phyloP scores from a whole-genome alignment of 257 asterid species.

The Osmanthus fragrans region DNA sequence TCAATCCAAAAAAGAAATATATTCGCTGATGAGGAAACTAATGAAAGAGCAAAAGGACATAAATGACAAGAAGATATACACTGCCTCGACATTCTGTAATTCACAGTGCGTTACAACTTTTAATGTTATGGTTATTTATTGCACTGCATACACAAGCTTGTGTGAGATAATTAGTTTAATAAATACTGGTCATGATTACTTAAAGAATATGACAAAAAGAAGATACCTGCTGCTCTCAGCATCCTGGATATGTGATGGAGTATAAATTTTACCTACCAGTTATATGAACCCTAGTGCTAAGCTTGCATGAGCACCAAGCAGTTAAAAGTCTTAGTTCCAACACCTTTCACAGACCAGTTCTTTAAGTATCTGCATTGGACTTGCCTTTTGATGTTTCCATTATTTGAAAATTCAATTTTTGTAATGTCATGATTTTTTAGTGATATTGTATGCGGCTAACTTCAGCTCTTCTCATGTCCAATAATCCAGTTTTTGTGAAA shows the following conservation, averaged over 20 bases:
- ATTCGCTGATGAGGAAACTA: not conserved
- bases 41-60: not conserved
- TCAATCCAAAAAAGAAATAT: not conserved
- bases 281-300: not conserved
- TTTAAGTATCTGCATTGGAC: not conserved
- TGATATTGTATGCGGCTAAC: not conserved
- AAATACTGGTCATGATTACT: not conserved
- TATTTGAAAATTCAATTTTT: not conserved
- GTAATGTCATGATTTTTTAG: not conserved
- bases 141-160: not conserved
- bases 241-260: not conserved
- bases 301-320: not conserved
- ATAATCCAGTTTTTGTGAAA: not conserved
- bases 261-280: conserved; percentile 14
- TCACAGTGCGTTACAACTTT: not conserved
- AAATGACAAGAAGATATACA: not conserved
- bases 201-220: conserved; percentile 19
- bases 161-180: not conserved
- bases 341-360: not conserved
- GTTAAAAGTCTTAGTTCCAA: not conserved
- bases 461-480: not conserved
- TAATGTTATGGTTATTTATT: conserved; percentile 1
- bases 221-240: conserved; percentile 14
- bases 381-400: not conserved
- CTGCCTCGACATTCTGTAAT: conserved; percentile 1